Percentiles rank a stretch among this genome's conserved stretches.
phyloP scores from a whole-genome alignment of 148 eudicot species.

The Mesembryanthemum crystallinum region DNA sequence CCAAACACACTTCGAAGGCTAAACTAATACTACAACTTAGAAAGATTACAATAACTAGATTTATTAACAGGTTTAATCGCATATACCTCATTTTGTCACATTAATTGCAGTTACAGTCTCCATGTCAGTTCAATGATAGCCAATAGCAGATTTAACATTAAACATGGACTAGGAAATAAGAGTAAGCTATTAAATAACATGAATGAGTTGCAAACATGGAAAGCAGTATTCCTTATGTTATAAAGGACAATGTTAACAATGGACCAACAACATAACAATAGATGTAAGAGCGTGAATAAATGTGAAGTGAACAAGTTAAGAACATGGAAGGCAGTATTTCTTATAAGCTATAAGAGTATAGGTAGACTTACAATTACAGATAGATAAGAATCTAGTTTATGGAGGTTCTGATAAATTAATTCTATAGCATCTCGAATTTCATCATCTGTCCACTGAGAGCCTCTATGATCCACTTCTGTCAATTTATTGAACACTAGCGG shows the following conservation, averaged over 20 bases:
- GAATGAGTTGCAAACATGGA: neutral
- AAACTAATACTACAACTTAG: too few species aligned
- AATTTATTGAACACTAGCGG: constrained; percentile 57
- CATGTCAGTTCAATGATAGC: too few species aligned
- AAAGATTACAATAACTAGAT: too few species aligned
- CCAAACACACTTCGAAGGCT: too few species aligned
- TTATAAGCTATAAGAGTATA: neutral
- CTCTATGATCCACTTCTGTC: constrained; percentile 61
- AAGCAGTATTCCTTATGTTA: too few species aligned
- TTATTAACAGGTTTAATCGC: too few species aligned
- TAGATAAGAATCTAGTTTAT: constrained; percentile 67
- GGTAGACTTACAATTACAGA: constrained; percentile 54
- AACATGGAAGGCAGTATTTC: neutral
- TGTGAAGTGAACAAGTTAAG: neutral
- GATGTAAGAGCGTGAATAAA: neutral
- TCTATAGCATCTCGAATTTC: constrained; percentile 70
- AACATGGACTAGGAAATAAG: too few species aligned
- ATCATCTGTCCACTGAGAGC: constrained; percentile 71
- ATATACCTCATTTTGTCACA: too few species aligned
- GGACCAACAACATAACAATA: neutral
- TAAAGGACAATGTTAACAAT: neutral
- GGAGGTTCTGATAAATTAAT: constrained; percentile 63
- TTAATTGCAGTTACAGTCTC: too few species aligned
- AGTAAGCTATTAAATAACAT: neutral
- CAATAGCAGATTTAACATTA: too few species aligned